These are phyloP conservation scores for Trypanosoma avium DNA, from an alignment of 208 protist species.

Conservation along the genomic window DNA sequence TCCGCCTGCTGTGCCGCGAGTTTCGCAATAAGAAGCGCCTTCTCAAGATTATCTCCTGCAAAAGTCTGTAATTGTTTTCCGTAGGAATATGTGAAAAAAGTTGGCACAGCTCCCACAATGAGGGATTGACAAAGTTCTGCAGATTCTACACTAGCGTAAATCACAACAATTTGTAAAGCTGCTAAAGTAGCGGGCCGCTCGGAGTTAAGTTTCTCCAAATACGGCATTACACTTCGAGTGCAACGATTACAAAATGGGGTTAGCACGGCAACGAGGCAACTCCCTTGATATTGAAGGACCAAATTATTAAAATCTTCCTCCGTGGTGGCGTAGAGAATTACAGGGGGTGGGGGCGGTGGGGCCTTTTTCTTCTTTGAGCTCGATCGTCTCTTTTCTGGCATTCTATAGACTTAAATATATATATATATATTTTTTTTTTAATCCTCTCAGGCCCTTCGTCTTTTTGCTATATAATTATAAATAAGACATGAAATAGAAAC, in stretches of 20 bases:
- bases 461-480: too few relatives aligned
- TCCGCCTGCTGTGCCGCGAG: constrained; percentile 37
- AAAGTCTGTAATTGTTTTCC: constrained; percentile 51
- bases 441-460: too few relatives aligned
- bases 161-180: constrained; percentile 51
- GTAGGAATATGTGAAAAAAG: constrained; percentile 58
- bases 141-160: constrained; percentile 45
- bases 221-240: constrained; percentile 43
- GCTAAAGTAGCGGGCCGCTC: constrained; percentile 43
- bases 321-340: constrained; percentile 44
- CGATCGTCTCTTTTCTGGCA: constrained; percentile 10
- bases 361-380: constrained; percentile 10
- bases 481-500: constrained; percentile 10
- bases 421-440: too few relatives aligned
- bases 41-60: constrained; percentile 70
- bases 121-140: constrained; percentile 46
- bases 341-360: constrained; percentile 61
- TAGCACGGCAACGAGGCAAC: constrained; percentile 58
- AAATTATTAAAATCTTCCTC: constrained; percentile 48
- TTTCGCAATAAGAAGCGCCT: constrained; percentile 63
- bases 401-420: too few relatives aligned
- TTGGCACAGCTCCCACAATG: constrained; percentile 44
- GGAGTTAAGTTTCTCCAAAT: constrained; percentile 67
- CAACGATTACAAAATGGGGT: constrained; percentile 49
- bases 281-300: constrained; percentile 38